phyloP scores from a whole-genome alignment of 352 stramenopile genomes.

The Pythium volutum region DNA sequence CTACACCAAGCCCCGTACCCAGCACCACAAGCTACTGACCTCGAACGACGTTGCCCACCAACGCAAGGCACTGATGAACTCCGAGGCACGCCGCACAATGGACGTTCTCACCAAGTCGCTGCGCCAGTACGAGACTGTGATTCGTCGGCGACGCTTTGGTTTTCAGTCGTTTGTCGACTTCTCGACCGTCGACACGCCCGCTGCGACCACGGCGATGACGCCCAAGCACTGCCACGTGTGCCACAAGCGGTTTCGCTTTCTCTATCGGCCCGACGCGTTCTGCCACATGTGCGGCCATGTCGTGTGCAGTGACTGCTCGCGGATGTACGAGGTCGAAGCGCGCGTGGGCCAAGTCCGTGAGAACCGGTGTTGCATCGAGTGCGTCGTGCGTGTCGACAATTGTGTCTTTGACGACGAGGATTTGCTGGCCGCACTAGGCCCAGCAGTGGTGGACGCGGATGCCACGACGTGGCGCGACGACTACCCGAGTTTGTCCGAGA shows the following conservation, averaged over 20 bases:
- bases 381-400: constrained; percentile 49
- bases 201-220: not conserved
- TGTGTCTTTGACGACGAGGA: constrained; percentile 63
- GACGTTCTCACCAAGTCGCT: constrained; percentile 47
- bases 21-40: constrained; percentile 21
- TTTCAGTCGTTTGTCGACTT: constrained; percentile 74
- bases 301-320: constrained; percentile 51
- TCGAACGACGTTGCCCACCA: constrained; percentile 28
- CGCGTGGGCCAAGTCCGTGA: constrained; percentile 40
- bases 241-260: constrained; percentile 42
- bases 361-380: constrained; percentile 53
- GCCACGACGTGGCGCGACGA: constrained; percentile 39
- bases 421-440: constrained; percentile 38
- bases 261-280: constrained; percentile 41
- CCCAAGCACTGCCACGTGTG: constrained; percentile 52
- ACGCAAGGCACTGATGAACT: constrained; percentile 45
- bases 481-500: not conserved
- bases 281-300: constrained; percentile 58
- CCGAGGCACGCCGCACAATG: constrained; percentile 40
- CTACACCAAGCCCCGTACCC: constrained; percentile 34
- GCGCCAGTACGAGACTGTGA: constrained; percentile 48
- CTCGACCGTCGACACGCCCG: constrained; percentile 23
- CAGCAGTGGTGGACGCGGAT: constrained; percentile 38
- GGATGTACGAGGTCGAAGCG: constrained; percentile 50
- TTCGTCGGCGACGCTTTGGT: constrained; percentile 60